Conservation (phyloP, 78 protist genomes). For the Polysphondylium violaceum region DNA sequence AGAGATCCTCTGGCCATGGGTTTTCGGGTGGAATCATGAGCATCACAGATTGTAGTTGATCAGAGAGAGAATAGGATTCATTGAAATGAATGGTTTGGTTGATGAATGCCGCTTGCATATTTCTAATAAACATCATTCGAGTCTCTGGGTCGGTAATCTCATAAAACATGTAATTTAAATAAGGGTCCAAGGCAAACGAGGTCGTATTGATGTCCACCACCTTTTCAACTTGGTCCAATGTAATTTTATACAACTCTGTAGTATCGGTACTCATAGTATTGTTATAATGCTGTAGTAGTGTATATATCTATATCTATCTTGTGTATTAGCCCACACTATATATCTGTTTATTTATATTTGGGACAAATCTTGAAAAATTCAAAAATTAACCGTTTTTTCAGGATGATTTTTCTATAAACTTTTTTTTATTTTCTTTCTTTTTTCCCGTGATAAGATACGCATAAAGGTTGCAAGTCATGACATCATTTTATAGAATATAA, state of each 20-base stretch:
- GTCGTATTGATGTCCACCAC: background rate
- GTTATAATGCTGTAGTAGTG: no score
- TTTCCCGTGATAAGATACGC: no score
- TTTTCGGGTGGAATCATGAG: slow-evolving; percentile 37
- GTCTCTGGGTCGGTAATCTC: slow-evolving; percentile 9
- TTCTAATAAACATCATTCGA: slow-evolving; percentile 2
- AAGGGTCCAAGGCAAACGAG: slow-evolving; percentile 38
- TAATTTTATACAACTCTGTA: background rate
- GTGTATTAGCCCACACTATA: no score
- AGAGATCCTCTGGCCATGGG: slow-evolving; percentile 69
- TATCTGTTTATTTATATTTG: no score
- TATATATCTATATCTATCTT: no score
- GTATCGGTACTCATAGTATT: no score
- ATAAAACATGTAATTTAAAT: slow-evolving; percentile 61
- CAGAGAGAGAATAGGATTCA: slow-evolving; percentile 16
- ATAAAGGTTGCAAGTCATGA: no score
- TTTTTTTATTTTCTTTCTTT: no score
- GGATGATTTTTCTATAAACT: no score
- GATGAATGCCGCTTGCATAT: slow-evolving; percentile 48
- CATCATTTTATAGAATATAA: no score
- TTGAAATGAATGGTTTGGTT: slow-evolving; percentile 34
- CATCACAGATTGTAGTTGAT: background rate
- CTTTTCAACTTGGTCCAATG: background rate
- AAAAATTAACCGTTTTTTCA: no score
- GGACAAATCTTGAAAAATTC: no score